Base-by-base conservation (phyloP, 345 rosid species). In the Rhodamnia rubescens region DNA sequence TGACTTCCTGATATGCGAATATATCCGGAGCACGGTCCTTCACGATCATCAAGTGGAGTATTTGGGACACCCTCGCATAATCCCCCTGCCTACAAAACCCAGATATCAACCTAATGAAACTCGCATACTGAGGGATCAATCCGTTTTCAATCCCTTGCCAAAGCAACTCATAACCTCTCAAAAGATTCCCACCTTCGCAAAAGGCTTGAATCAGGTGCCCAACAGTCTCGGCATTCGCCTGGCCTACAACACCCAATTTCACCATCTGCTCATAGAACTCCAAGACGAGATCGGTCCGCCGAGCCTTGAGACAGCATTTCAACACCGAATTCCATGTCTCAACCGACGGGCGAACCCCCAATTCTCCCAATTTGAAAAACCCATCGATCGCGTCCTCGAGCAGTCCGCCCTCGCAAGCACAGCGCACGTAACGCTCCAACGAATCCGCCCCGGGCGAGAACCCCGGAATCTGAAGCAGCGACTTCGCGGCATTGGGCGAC, bases 281-380 rank as follows among this genome's bases (percentile, higher is more conserved):
- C 93, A 92, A 88, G 52, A 90, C 49, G 74, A 93, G 91, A 85
- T 91, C 93, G 81, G 89, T 91, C 91, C 90, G 87, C 61, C 82
- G 57, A 49, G 85, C 83, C 87, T 87, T 86, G 42, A 93, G 50
- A 87, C 93, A 93, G 49, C 91, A 86, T 81, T 50, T 78, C 83
- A 95, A 90, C 12, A 90, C 91, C 20, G 89, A 85, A 88, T 94
- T 94, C 92, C 96, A 94, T 1, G 93, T 91, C 49, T 44, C 82
- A 50, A 89, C 69, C 0, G 90, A 85, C 18, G 88, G 93, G 44
- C 20, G 49, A 53, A 53, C 53, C 69, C 91, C 94, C 40, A 10
- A 56, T 53, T 85, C 89, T 85, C 86, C 92, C 88, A 90, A 87
- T 83, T 22, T 52, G 53, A 59, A 51, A 27, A 92, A 90, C 86